These are phyloP conservation scores for Neonectria neomacrospora DNA, from an alignment of 2,329 filamentous ascomycete genomes.

Conservation along the genomic window DNA sequence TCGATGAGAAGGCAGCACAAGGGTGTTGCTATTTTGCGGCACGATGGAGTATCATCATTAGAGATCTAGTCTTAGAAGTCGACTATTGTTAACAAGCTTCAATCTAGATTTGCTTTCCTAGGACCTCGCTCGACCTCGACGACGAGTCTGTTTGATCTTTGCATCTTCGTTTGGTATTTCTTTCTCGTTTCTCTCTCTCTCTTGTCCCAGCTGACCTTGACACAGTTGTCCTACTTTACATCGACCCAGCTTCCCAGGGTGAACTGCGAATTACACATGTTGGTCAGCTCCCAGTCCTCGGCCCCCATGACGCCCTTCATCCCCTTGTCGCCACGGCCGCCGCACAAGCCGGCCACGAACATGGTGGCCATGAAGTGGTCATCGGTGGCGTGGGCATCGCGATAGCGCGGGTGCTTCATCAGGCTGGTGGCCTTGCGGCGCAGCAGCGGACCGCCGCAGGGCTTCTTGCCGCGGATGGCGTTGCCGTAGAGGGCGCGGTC, in stretches of 20 bases:
- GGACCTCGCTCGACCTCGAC: background rate
- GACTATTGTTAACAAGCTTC: background rate
- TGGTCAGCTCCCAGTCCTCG: constrained; percentile 74
- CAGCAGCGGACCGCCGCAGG: constrained; percentile 21
- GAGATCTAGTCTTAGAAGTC: background rate
- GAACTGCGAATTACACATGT: constrained; percentile 72
- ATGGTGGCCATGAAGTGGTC: constrained; percentile 76
- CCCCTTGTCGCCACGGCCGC: constrained; percentile 56
- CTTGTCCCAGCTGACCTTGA: background rate
- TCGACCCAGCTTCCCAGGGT: constrained; percentile 55
- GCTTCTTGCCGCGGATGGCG: constrained; percentile 20
- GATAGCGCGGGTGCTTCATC: constrained; percentile 74
- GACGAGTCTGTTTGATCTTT: background rate
- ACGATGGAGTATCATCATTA: background rate
- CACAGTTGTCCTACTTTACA: background rate
- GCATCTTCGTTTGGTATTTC: background rate
- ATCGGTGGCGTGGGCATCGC: constrained; percentile 76
- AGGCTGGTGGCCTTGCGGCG: constrained; percentile 51
- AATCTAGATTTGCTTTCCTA: background rate
- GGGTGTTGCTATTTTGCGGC: background rate
- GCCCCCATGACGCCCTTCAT: constrained; percentile 58
- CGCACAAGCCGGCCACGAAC: constrained; percentile 66
- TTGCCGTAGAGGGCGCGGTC: constrained; percentile 18
- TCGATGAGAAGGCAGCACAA: background rate
- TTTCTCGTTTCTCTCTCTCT: background rate